Percentiles rank a stretch among this genome's conserved stretches.
Conservation (phyloP, 441 rosid species). For the Pelargonium cotyledonis region DNA sequence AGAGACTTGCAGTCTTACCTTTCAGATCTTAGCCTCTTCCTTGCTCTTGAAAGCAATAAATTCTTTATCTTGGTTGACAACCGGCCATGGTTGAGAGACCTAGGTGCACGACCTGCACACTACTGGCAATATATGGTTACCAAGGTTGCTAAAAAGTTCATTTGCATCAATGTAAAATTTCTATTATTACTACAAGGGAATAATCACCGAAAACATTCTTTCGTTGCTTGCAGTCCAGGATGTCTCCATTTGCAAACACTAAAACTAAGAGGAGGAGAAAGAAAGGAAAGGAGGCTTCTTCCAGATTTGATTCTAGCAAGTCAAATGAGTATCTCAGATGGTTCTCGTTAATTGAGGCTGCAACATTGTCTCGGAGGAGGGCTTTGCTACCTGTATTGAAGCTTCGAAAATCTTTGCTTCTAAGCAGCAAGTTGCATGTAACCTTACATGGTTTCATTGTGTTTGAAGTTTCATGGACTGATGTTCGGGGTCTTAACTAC, state of each 20-base stretch:
- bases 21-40: constrained; percentile 25
- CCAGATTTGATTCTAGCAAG: constrained; percentile 14
- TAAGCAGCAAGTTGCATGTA: constrained; percentile 20
- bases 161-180: background rate
- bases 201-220: background rate
- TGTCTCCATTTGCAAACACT: constrained; percentile 28
- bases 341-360: constrained; percentile 17
- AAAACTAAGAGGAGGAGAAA: constrained; percentile 22
- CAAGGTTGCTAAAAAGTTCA: constrained; percentile 13
- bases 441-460: constrained; percentile 33
- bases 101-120: constrained; percentile 22
- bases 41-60: constrained; percentile 25
- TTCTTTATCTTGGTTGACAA: constrained; percentile 32
- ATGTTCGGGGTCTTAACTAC: constrained; percentile 34
- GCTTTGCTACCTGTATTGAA: constrained; percentile 20
- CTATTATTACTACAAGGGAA: constrained; percentile 1
- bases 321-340: constrained; percentile 17
- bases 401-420: constrained; percentile 14
- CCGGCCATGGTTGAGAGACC: constrained; percentile 29
- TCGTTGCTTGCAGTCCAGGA: constrained; percentile 22
- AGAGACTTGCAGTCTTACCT: constrained; percentile 33
- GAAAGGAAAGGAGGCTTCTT: constrained; percentile 16
- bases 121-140: constrained; percentile 30
- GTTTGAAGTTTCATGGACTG: constrained; percentile 33
- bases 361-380: constrained; percentile 16